phyloP scores from a whole-genome alignment of 108 stramenopile species.

The Nitzschia sp. region DNA sequence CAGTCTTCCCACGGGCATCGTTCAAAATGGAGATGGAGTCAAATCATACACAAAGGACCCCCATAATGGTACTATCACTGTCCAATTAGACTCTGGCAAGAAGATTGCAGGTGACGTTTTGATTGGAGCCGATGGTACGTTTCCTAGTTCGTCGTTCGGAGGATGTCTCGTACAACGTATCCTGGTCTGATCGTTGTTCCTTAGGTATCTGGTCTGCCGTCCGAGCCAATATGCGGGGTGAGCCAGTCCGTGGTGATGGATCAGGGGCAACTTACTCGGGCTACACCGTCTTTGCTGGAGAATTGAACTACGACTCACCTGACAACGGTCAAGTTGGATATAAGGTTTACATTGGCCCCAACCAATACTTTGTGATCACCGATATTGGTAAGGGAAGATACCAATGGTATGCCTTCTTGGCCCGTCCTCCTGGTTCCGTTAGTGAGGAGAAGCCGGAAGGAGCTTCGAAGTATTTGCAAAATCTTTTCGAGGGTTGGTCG shows the following conservation, averaged over 20 bases:
- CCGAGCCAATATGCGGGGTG: conserved; percentile 58
- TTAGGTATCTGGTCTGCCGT: conserved; percentile 76
- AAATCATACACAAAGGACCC: conserved; percentile 33
- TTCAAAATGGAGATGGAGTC: conserved; percentile 58
- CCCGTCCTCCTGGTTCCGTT: conserved; percentile 50
- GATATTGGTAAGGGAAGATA: conserved; percentile 77
- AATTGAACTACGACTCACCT: conserved; percentile 54
- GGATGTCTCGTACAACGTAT: no score
- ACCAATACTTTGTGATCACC: conserved; percentile 76
- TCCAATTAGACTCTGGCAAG: conserved; percentile 42
- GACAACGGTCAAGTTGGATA: conserved; percentile 75
- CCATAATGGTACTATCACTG: conserved; percentile 40
- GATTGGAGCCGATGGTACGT: conserved; percentile 65
- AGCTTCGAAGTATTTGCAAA: conserved; percentile 48
- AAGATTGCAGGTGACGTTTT: conserved; percentile 57
- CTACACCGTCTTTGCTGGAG: conserved; percentile 79
- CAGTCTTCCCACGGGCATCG: conserved; percentile 37
- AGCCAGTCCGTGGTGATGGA: conserved; percentile 47
- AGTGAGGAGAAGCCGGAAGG: conserved; percentile 61
- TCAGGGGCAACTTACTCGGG: conserved; percentile 66
- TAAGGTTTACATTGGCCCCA: conserved; percentile 84
- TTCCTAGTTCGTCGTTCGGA: neutral
- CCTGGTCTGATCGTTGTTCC: no score
- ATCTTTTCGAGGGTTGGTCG: conserved; percentile 64
- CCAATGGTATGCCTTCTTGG: conserved; percentile 84